Percentiles rank a stretch among this genome's conserved stretches.
Conservation (phyloP, 2,329 filamentous ascomycete genomes). For the Alternaria solani region DNA sequence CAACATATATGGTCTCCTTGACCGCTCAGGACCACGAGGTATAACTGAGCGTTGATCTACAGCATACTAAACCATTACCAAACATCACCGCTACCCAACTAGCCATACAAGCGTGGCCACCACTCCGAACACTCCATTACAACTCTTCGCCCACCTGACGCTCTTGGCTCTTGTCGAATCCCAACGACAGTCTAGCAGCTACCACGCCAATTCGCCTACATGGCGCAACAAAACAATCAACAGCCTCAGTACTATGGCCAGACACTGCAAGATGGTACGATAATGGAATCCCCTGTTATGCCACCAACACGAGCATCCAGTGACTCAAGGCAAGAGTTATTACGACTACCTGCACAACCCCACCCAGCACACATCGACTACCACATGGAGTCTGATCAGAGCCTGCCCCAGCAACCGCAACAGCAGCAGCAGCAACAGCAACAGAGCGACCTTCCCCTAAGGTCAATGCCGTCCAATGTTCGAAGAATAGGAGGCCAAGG, state of each 20-base stretch:
- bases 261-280: conserved; percentile 38
- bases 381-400: conserved; percentile 21
- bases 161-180: conserved; percentile 14
- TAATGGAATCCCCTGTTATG: conserved; percentile 35
- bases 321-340: conserved; percentile 39
- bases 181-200: conserved; percentile 1
- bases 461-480: conserved; percentile 14
- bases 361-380: conserved; percentile 34
- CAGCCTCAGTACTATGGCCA: conserved; percentile 43
- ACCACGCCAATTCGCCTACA: conserved; percentile 17
- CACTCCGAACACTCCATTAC: neutral
- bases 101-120: neutral
- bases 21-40: conserved; percentile 12
- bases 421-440: conserved; percentile 1
- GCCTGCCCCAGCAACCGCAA: conserved; percentile 7
- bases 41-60: conserved; percentile 9
- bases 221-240: conserved; percentile 30
- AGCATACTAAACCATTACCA: neutral
- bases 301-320: conserved; percentile 25
- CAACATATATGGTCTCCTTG: conserved; percentile 29
- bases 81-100: neutral
- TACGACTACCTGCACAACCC: conserved; percentile 40
- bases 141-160: conserved; percentile 2
- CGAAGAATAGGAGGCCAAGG: conserved; percentile 21
- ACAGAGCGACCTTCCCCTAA: conserved; percentile 16